Conservation (phyloP, 306 rosid genomes). For the Carpinus viminea region DNA sequence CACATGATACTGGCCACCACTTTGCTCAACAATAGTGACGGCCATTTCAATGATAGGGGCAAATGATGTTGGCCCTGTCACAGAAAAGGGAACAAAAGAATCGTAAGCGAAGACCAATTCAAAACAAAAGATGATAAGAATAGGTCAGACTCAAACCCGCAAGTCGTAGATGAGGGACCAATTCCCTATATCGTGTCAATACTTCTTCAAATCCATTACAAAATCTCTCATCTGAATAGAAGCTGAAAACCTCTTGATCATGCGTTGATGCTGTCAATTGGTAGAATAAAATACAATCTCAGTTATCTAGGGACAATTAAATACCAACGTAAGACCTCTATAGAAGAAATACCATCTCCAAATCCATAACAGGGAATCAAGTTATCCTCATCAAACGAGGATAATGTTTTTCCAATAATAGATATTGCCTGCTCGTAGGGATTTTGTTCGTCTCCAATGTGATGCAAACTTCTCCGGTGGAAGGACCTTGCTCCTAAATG, state of each 20-base stretch:
- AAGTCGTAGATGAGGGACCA: constrained; percentile 80
- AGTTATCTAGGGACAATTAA: constrained; percentile 10
- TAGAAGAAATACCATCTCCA: constrained; percentile 75
- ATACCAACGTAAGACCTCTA: not conserved
- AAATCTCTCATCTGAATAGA: constrained; percentile 69
- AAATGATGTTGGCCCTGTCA: constrained; percentile 93
- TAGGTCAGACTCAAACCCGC: constrained; percentile 58
- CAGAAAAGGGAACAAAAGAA: constrained; percentile 17
- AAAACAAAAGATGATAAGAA: constrained; percentile 12
- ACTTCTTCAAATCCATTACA: constrained; percentile 99
- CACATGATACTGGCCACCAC: constrained; percentile 95
- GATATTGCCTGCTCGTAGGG: constrained; percentile 96
- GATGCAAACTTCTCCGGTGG: constrained; percentile 87
- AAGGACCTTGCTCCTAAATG: constrained; percentile 74
- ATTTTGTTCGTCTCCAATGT: constrained; percentile 75
- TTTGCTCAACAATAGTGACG: constrained; percentile 87
- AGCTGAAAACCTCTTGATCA: constrained; percentile 94
- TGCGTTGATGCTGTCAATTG: constrained; percentile 80
- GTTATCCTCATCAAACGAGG: constrained; percentile 92
- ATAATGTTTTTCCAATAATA: constrained; percentile 85
- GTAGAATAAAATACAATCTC: constrained; percentile 27
- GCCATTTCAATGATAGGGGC: constrained; percentile 95
- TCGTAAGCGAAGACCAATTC: constrained; percentile 17
- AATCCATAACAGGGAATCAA: constrained; percentile 92
- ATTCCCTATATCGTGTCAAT: constrained; percentile 65